Evolutionary conservation across 306 rosid genomes (phyloP).

Genomic region (Rosa rugosa): DNA sequence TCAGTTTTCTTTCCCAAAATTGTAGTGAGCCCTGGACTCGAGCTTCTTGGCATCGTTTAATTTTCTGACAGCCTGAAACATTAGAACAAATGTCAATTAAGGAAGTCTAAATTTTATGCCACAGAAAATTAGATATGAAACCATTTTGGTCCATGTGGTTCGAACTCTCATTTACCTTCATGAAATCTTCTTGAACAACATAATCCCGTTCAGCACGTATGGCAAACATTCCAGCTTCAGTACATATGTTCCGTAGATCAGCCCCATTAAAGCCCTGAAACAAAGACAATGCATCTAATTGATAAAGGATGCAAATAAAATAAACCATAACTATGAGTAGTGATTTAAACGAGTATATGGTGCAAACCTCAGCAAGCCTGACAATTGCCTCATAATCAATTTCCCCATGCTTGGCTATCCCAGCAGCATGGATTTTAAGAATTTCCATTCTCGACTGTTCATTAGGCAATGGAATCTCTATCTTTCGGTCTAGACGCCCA

Average conservation of each 20-base stretch:
- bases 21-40: constrained; percentile 80
- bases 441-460: constrained; percentile 95
- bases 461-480: constrained; percentile 94
- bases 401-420: constrained; percentile 95
- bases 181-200: constrained; percentile 93
- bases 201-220: constrained; percentile 95
- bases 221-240: constrained; percentile 98
- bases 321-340: not conserved
- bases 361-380: constrained; percentile 86
- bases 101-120: not conserved
- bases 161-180: constrained; percentile 55
- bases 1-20: constrained; percentile 68
- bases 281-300: constrained; percentile 13
- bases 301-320: not conserved
- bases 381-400: constrained; percentile 97
- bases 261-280: constrained; percentile 93
- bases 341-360: not conserved
- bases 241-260: constrained; percentile 90
- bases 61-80: constrained; percentile 70
- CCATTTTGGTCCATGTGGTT: not conserved
- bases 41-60: constrained; percentile 77
- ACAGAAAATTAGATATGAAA: not conserved
- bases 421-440: constrained; percentile 95
- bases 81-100: constrained; percentile 2
- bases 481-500: constrained; percentile 90